Percentiles rank a stretch among this genome's conserved stretches.
phyloP scores from a whole-genome alignment of 2,329 filamentous ascomycete species.

The Emericellopsis cladophorae region DNA sequence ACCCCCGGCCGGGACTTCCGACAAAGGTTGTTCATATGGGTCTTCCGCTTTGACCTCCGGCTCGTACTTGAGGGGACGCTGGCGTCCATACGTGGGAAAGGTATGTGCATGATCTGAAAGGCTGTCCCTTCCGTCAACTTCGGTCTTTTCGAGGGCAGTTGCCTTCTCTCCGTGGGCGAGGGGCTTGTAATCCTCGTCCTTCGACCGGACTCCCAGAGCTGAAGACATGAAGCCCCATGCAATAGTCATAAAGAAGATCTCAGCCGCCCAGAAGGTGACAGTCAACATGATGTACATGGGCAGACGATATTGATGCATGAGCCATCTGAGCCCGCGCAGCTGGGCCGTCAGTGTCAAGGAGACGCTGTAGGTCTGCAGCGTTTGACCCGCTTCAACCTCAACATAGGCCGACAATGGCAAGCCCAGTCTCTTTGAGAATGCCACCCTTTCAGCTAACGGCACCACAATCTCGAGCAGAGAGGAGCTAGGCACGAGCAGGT shows the following conservation, averaged over 20 bases:
- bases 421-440: constrained; percentile 37
- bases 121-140: constrained; percentile 14
- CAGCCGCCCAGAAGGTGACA: constrained; percentile 61
- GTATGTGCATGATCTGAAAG: constrained; percentile 27
- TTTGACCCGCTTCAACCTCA: constrained; percentile 57
- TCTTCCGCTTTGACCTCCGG: constrained; percentile 21
- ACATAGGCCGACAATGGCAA: constrained; percentile 35
- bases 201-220: constrained; percentile 16
- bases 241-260: constrained; percentile 52
- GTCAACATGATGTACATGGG: constrained; percentile 58
- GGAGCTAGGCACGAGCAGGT: constrained; percentile 50
- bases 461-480: constrained; percentile 55
- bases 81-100: constrained; percentile 28
- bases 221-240: constrained; percentile 46
- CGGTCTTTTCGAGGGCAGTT: constrained; percentile 9
- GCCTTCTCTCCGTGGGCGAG: constrained; percentile 5
- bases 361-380: constrained; percentile 65
- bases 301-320: constrained; percentile 78
- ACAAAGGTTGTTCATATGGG: constrained; percentile 11
- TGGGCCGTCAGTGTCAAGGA: constrained; percentile 59
- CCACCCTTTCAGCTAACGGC: constrained; percentile 59
- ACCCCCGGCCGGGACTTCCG: constrained; percentile 19
- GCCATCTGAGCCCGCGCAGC: constrained; percentile 64
- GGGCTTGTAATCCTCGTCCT: constrained; percentile 3
- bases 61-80: constrained; percentile 27